Conservation (phyloP, 768 basidiomycete genomes). For the Serendipita indica region DNA sequence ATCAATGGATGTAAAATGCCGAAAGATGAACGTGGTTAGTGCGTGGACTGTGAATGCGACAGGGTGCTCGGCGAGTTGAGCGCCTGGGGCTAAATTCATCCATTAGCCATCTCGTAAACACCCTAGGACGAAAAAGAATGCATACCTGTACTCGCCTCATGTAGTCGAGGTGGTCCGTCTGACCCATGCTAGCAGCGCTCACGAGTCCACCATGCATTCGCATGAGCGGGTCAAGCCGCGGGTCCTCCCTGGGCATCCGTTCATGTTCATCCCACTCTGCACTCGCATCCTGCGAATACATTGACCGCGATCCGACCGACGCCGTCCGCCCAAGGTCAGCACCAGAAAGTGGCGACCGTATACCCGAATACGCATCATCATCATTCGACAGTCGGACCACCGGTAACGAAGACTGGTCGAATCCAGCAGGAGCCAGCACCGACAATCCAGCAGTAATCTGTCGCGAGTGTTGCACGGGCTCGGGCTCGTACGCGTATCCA, state of each 20-base stretch:
- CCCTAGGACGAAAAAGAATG: not conserved
- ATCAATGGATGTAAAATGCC: not conserved
- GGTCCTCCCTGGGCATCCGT: not conserved
- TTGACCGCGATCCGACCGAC: not conserved
- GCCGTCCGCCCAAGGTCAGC: not conserved
- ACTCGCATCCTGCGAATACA: not conserved
- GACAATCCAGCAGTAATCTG: conserved; percentile 1
- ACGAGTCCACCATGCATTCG: not conserved
- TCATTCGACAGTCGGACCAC: too few relatives aligned
- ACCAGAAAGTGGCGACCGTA: not conserved
- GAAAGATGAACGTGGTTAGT: not conserved
- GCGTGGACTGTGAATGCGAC: not conserved
- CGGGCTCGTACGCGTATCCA: conserved; percentile 5
- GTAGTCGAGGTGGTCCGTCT: not conserved
- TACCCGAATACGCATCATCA: not conserved
- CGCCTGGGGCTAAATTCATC: too few relatives aligned
- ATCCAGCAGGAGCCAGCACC: too few relatives aligned
- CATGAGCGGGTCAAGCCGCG: not conserved
- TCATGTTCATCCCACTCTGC: not conserved
- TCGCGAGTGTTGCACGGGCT: not conserved
- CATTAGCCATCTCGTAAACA: too few relatives aligned
- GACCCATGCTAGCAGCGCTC: not conserved
- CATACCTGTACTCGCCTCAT: not conserved
- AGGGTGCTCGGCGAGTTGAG: too few relatives aligned
- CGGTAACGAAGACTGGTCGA: too few relatives aligned